Evolutionary conservation across 345 rosid genomes (phyloP).

Genomic region (Arabis hirsuta): DNA sequence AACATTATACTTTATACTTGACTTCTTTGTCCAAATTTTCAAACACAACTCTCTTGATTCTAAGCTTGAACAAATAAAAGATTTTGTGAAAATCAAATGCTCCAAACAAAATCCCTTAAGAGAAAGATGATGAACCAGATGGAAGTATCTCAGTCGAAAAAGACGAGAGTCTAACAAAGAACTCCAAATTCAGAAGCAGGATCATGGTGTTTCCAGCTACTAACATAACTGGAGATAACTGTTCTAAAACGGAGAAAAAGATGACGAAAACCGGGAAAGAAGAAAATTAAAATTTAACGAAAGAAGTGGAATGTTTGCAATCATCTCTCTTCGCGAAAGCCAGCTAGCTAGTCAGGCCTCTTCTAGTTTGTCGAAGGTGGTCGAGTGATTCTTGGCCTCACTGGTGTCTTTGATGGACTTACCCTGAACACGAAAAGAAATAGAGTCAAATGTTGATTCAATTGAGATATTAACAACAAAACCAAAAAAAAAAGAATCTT

Average conservation of each 20-base stretch:
- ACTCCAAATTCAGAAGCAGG: conserved; percentile 48
- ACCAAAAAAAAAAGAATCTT: not conserved
- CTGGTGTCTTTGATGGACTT: conserved; percentile 86
- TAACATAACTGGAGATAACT: conserved; percentile 42
- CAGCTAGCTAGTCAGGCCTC: conserved; percentile 39
- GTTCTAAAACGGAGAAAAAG: conserved; percentile 47
- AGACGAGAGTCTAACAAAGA: conserved; percentile 31
- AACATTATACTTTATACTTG: too few relatives aligned
- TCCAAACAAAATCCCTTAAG: not conserved
- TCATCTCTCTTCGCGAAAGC: conserved; percentile 49
- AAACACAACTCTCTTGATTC: not conserved
- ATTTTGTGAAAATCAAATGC: conserved; percentile 29
- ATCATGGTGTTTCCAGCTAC: conserved; percentile 47
- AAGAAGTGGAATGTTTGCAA: conserved; percentile 47
- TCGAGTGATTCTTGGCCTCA: conserved; percentile 71
- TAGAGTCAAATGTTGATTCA: not conserved
- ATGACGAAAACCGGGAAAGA: conserved; percentile 2
- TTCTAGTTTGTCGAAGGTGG: conserved; percentile 40
- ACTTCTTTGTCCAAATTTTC: too few relatives aligned
- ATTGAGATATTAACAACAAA: not conserved
- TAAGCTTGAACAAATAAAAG: not conserved
- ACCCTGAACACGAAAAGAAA: conserved; percentile 51
- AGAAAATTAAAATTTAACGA: conserved; percentile 8
- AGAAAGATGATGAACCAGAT: conserved; percentile 32
- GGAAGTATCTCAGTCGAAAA: conserved; percentile 28